Evolutionary conservation across 495 filamentous ascomycete species (phyloP).

Genomic region (Margaritispora aquatica): DNA sequence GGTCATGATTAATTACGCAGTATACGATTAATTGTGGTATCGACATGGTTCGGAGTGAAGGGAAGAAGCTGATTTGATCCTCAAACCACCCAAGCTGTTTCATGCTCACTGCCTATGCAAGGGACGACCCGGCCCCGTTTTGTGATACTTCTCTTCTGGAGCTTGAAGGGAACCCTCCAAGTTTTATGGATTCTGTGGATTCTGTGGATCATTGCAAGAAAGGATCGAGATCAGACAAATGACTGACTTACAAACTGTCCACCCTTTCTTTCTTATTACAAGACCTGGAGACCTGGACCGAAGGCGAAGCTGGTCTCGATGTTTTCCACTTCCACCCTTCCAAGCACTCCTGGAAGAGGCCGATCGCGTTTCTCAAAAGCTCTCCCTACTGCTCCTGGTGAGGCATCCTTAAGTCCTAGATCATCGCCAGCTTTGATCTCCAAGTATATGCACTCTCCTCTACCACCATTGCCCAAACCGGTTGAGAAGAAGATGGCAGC

Average conservation of each 20-base stretch:
- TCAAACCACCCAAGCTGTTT: not conserved
- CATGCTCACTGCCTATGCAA: not conserved
- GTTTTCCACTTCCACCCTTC: slow-evolving; percentile 7
- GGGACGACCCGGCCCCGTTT: not conserved
- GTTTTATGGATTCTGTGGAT: too few relatives aligned
- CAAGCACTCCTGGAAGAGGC: slow-evolving; percentile 16
- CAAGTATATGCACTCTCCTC: slow-evolving; percentile 5
- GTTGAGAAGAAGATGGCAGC: not conserved
- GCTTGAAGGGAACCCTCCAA: not conserved
- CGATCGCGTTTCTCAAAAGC: slow-evolving; percentile 22
- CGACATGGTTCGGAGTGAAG: not conserved
- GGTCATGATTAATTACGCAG: too few relatives aligned
- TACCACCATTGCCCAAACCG: slow-evolving; percentile 21
- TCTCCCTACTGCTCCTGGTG: slow-evolving; percentile 7
- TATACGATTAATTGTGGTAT: too few relatives aligned
- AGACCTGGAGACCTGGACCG: not conserved
- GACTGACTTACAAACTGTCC: not conserved
- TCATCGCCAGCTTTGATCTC: slow-evolving; percentile 5
- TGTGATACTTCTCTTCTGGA: not conserved
- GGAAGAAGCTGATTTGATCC: not conserved
- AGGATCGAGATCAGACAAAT: not conserved
- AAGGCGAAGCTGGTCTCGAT: not conserved
- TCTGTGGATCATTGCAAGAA: not conserved
- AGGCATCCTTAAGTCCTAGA: not conserved
- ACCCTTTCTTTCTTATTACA: not conserved